A percentile compares a stretch with the other conserved stretches of the same genome.
phyloP scores from a whole-genome alignment of 192 early-diverging fungal genomes.

The Entomortierella beljakovae region DNA sequence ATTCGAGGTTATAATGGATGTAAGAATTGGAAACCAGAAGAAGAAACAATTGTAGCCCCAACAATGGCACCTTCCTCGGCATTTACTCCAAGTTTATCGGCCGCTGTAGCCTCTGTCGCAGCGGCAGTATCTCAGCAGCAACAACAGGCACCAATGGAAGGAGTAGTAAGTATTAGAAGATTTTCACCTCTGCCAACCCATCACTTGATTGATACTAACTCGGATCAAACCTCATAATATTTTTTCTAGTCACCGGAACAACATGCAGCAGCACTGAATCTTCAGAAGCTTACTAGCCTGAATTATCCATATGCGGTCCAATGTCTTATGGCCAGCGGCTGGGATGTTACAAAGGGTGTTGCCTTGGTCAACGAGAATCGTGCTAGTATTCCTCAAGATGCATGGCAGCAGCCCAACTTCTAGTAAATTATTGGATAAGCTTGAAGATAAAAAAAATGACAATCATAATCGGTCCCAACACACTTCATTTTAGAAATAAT shows the following conservation, averaged over 20 bases:
- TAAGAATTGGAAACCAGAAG: constrained; percentile 31
- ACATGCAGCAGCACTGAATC: constrained; percentile 37
- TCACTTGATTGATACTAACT: too few relatives aligned
- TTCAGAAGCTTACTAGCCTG: constrained; percentile 34
- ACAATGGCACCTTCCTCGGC: background rate
- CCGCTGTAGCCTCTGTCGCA: constrained; percentile 1
- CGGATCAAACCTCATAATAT: too few relatives aligned
- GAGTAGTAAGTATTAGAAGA: background rate
- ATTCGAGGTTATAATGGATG: constrained; percentile 43
- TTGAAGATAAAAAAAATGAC: background rate
- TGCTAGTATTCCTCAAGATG: constrained; percentile 10
- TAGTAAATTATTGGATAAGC: background rate
- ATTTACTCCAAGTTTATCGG: background rate
- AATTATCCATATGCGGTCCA: constrained; percentile 42
- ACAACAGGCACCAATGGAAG: constrained; percentile 12
- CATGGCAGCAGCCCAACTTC: constrained; percentile 18
- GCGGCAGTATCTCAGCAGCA: background rate
- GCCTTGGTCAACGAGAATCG: constrained; percentile 20
- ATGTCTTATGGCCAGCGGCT: constrained; percentile 33
- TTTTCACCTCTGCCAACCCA: too few relatives aligned
- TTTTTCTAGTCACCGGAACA: constrained; percentile 38
- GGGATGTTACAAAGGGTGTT: constrained; percentile 35
- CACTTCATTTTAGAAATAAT: background rate
- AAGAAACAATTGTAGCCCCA: background rate
- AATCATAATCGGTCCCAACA: background rate